phyloP scores from a whole-genome alignment of 257 asterid genomes.

The Jacaranda copaia region DNA sequence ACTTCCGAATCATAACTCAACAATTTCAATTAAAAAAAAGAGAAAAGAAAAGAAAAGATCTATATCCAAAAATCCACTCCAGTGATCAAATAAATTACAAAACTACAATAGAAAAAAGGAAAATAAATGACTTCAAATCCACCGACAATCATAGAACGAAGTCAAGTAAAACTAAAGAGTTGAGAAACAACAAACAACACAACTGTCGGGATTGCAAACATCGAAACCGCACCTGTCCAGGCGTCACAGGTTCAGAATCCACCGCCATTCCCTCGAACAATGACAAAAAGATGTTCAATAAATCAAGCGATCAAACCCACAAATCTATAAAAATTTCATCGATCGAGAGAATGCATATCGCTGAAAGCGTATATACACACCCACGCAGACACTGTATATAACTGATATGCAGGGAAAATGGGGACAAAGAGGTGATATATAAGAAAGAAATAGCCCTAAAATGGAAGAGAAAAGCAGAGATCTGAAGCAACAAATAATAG shows the following conservation, averaged over 20 bases:
- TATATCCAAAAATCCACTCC: not conserved
- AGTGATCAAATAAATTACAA: conserved; percentile 14
- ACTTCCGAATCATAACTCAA: not conserved
- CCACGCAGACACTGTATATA: not conserved
- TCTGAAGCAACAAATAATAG: conserved; percentile 59
- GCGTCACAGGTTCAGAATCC: conserved; percentile 66
- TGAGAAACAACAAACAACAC: conserved; percentile 8
- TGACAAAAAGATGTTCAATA: conserved; percentile 4
- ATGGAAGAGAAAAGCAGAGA: conserved; percentile 51
- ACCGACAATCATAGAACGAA: conserved; percentile 18
- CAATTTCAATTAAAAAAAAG: not conserved
- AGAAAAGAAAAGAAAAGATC: not conserved
- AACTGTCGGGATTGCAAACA: not conserved
- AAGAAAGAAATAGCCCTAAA: conserved; percentile 31
- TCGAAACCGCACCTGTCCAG: conserved; percentile 66
- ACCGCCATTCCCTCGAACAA: conserved; percentile 55
- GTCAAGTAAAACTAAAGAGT: not conserved
- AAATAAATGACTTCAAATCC: not conserved
- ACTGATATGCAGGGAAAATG: conserved; percentile 13
- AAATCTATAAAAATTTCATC: conserved; percentile 45
- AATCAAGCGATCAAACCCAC: conserved; percentile 37
- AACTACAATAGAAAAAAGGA: not conserved
- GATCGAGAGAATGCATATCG: conserved; percentile 35
- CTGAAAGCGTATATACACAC: conserved; percentile 27
- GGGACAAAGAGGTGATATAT: conserved; percentile 32